phyloP scores from a whole-genome alignment of 2,329 filamentous ascomycete genomes.

The Sporothrix pseudoabietina region DNA sequence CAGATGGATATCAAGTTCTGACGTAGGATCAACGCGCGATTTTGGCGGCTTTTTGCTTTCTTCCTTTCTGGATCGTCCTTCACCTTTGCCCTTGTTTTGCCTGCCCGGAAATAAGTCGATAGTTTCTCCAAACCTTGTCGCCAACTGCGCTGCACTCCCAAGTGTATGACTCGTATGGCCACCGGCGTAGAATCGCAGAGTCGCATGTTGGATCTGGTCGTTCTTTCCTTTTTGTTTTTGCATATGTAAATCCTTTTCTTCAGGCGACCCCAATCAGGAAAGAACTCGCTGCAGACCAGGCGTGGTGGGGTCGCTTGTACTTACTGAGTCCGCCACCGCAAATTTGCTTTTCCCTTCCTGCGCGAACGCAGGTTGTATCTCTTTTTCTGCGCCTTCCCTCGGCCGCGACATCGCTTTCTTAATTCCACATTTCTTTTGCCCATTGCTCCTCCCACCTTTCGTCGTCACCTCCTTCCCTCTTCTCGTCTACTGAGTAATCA shows the following conservation, averaged over 20 bases:
- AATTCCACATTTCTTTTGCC: background rate
- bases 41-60: background rate
- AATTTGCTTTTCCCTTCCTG: slow-evolving; percentile 16
- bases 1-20: background rate
- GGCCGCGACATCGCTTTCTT: background rate
- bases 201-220: background rate
- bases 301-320: slow-evolving; percentile 11
- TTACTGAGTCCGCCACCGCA: slow-evolving; percentile 25
- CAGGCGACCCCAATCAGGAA: slow-evolving; percentile 5
- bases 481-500: background rate
- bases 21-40: background rate
- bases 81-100: background rate
- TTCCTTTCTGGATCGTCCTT: background rate
- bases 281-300: slow-evolving; percentile 13
- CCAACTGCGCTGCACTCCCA: background rate
- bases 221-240: background rate
- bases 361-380: background rate
- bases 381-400: background rate
- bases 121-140: background rate
- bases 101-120: background rate
- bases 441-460: background rate
- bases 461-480: background rate
- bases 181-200: background rate
- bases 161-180: background rate
- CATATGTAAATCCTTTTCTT: background rate